Evolutionary conservation across 345 rosid species (phyloP), one percentile per base, ranked within the genome.

Genomic region (Theobroma cacao): DNA sequence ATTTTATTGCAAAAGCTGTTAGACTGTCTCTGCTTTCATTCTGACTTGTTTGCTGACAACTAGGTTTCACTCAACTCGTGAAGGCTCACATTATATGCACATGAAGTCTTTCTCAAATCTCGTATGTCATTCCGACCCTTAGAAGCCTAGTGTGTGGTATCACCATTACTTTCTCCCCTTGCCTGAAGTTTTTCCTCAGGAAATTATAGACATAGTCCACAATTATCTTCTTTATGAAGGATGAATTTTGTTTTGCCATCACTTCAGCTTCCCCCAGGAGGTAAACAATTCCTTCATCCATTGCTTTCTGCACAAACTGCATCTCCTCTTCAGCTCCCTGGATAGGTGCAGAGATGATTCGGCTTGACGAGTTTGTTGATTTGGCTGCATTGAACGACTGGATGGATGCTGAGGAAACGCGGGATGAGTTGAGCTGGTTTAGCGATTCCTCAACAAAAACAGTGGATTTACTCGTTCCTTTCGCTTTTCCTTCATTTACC

Each of bases 41-140:
- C 24, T 24, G 15, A 6, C 24, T 56, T 9, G 62, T 58, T 58
- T 1, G 31, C 14, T 9, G 13, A 55, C n/a, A 55, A 55, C 8
- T 55, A 55, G 28, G 28, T 55, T 22, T 55, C 26, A 55, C 3
- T 12, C 6, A n/a, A 55, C 4, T 55, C 60, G 3, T 55, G 3
- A 55, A 67, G 0, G 2, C 38, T 60, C 18, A 30, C 38, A 1
- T 22, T 43, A 5, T 1, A 20, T 52, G 18, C 20, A 7, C 53
- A 28, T 9, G 7, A 18, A 31, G 28, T 18, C 24, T 1, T 50
- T 38, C 20, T 90, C 81, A 91, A 26, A 91, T 86, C 85, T 91
- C 98, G 72, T 91, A 88, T n/a, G 91, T 87, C 98, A 95, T 93
- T 40, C 97, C 95, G 43, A 95, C 93, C 79, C 87, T 87, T 18